A percentile compares a stretch with the other conserved stretches of the same genome.
phyloP scores from a whole-genome alignment of 768 basidiomycete genomes.

The Phylloporus sp. region DNA sequence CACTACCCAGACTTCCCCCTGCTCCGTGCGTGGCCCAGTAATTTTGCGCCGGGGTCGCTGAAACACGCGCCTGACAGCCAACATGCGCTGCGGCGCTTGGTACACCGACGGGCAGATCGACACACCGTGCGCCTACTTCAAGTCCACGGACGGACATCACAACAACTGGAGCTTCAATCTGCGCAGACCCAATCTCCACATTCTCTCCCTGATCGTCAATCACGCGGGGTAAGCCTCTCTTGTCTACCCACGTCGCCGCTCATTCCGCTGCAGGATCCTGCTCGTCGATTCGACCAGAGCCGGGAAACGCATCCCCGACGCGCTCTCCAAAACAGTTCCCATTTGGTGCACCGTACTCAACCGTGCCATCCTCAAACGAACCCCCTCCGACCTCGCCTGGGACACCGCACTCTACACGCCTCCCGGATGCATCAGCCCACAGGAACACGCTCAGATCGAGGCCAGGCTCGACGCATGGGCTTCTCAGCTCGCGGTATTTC shows the following conservation, averaged over 20 bases:
- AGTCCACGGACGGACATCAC: conserved; percentile 86
- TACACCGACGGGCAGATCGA: conserved; percentile 73
- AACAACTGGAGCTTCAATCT: conserved; percentile 84
- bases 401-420: conserved; percentile 64
- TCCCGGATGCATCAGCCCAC: conserved; percentile 57
- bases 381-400: conserved; percentile 37
- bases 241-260: not conserved
- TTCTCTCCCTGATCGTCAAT: conserved; percentile 53
- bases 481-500: conserved; percentile 51
- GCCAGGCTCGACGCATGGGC: conserved; percentile 64
- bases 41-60: not conserved
- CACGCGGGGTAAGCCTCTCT: conserved; percentile 48
- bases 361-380: conserved; percentile 39
- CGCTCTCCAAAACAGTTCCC: conserved; percentile 87
- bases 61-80: conserved; percentile 51
- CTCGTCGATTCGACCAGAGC: conserved; percentile 90
- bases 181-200: conserved; percentile 76
- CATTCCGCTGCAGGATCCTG: conserved; percentile 48
- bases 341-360: conserved; percentile 94
- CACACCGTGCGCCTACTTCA: conserved; percentile 64
- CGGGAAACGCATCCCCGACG: conserved; percentile 93
- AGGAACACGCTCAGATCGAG: conserved; percentile 81
- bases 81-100: conserved; percentile 93
- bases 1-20: conserved; percentile 49
- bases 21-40: conserved; percentile 46